Conservation (phyloP, 2,329 filamentous ascomycete genomes). For the Fusarium staphyleae region DNA sequence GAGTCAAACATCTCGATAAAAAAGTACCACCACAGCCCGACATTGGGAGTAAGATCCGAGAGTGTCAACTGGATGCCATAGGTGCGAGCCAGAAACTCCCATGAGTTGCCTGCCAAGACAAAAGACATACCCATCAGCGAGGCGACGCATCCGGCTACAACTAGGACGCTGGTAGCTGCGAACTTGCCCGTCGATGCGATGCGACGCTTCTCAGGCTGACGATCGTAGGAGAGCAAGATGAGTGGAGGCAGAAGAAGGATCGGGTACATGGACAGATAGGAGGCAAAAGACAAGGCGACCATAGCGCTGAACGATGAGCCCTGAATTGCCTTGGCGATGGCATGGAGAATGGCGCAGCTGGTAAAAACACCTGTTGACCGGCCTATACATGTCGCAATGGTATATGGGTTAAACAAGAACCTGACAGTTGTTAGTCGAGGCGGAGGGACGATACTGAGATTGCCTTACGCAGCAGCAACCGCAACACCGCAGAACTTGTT, state of each 20-base stretch:
- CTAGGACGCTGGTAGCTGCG: slow-evolving; percentile 57
- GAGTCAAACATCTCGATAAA: slow-evolving; percentile 99
- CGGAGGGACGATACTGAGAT: not conserved
- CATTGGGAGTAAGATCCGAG: slow-evolving; percentile 91
- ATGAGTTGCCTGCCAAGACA: slow-evolving; percentile 76
- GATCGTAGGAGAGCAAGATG: slow-evolving; percentile 80
- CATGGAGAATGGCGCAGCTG: slow-evolving; percentile 84
- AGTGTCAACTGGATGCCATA: slow-evolving; percentile 93
- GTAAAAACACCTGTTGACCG: slow-evolving; percentile 90
- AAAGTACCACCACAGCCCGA: slow-evolving; percentile 99
- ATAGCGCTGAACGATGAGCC: slow-evolving; percentile 79
- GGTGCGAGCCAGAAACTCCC: slow-evolving; percentile 86
- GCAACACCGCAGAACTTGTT: slow-evolving; percentile 77
- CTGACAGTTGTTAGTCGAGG: slow-evolving; percentile 52
- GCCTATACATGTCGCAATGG: slow-evolving; percentile 87
- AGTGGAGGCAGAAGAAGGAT: slow-evolving; percentile 85
- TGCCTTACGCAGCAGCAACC: slow-evolving; percentile 77
- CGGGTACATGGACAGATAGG: slow-evolving; percentile 93
- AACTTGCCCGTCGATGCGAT: slow-evolving; percentile 57
- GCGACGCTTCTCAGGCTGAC: slow-evolving; percentile 50
- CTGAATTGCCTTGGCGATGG: slow-evolving; percentile 79
- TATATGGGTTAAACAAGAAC: slow-evolving; percentile 95
- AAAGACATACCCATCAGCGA: slow-evolving; percentile 75
- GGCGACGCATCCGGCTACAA: slow-evolving; percentile 63
- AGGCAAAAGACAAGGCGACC: slow-evolving; percentile 83